Base-by-base conservation (phyloP, 257 asterid genomes). In the Galeopsis tetrahit region DNA sequence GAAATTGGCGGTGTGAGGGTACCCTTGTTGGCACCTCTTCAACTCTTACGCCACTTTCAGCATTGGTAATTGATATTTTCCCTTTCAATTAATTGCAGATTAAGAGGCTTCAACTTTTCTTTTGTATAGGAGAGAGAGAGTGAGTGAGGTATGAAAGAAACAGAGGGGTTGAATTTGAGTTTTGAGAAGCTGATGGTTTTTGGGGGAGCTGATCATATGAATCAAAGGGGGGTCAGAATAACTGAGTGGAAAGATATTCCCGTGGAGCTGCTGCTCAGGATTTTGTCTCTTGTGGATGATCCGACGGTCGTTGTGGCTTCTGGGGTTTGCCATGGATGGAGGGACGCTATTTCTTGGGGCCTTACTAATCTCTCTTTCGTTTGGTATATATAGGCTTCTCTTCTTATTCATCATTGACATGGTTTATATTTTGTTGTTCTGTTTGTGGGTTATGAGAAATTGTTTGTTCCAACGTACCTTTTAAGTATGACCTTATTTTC, bases 271-370 rank as follows among this genome's bases (percentile, higher is more conserved):
- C 77, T 94, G 84, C 68, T 88, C 77, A 86, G 96, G 89, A 90
- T 94, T 78, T 77, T 87, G 52, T 81, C 90, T 4, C 85, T 91
- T 67, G 88, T 88, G 72, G 96, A 91, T 88, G 96, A 90, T 94
- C 93, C 69, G 82, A 84, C 95, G 83, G 95, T 84, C 82, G 72
- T 94, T 68, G 88, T 90, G 51, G 97, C 97, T 78, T 94, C 98
- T 83, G 98, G 90, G 79, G 98, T 94, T 64, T 94, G 99, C 40
- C 86, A 81, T 82, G 99, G 95, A 43, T 94, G 99, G 99, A 91
- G 96, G 81, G 99, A 94, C 72, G 92, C 98, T 7, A 66, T 94
- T 76, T 87, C 87, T 73, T 94, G 93, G 90, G 99, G 96, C 10
- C 89, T 85, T 10, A 81, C 90, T 9, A 89, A 64, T 68, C 97